Conservation (phyloP, 495 filamentous ascomycete genomes). For the Geopyxis carbonaria region DNA sequence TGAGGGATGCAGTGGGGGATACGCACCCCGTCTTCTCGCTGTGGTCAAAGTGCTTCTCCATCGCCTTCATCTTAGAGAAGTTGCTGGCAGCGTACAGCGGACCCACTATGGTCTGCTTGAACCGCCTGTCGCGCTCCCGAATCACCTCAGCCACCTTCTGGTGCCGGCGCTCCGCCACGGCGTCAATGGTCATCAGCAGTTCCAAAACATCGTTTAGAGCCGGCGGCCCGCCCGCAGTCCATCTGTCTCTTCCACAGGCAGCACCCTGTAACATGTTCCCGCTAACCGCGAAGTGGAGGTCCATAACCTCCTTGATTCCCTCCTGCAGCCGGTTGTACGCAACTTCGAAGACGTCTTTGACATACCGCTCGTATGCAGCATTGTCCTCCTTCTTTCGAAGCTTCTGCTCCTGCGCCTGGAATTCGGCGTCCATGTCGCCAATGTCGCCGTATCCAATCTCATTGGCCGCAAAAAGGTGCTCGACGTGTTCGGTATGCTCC, state of each 20-base stretch:
- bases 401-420: constrained; percentile 14
- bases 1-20: not conserved
- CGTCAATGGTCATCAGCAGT: constrained; percentile 18
- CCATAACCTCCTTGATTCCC: constrained; percentile 21
- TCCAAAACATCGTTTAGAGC: constrained; percentile 21
- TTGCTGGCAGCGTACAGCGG: constrained; percentile 26
- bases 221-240: constrained; percentile 5
- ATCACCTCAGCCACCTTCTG: constrained; percentile 24
- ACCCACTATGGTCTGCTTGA: constrained; percentile 27
- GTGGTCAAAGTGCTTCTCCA: constrained; percentile 29
- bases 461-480: constrained; percentile 16
- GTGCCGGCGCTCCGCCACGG: constrained; percentile 23
- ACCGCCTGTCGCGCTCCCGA: constrained; percentile 26
- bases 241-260: constrained; percentile 20
- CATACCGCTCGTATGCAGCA: constrained; percentile 17
- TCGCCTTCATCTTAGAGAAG: constrained; percentile 27
- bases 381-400: constrained; percentile 17
- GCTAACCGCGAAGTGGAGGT: constrained; percentile 11
- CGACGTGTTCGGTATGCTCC: constrained; percentile 13
- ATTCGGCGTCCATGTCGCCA: constrained; percentile 19
- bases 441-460: constrained; percentile 24
- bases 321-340: constrained; percentile 21
- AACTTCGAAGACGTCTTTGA: constrained; percentile 20
- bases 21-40: constrained; percentile 26
- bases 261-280: constrained; percentile 6